phyloP scores from a whole-genome alignment of 805 yeast genomes.

The Candida dajiaensis region DNA sequence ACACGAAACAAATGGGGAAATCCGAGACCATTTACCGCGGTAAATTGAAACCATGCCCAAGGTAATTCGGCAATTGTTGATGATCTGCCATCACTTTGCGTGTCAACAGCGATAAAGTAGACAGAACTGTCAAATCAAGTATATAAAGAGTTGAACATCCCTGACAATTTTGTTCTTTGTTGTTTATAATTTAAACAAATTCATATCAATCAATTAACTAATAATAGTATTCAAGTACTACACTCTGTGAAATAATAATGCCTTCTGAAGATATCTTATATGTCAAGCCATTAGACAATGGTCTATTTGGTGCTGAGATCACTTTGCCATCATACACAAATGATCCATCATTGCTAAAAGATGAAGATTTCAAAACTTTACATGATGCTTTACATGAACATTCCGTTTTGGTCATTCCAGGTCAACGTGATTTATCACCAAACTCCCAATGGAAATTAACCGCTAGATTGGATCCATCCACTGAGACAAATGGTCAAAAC shows the following conservation, averaged over 20 bases:
- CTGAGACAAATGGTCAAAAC: slow-evolving; percentile 41
- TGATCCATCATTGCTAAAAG: slow-evolving; percentile 66
- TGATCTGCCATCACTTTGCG: background rate
- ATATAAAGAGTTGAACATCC: background rate
- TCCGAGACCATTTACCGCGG: no score
- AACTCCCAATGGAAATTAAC: slow-evolving; percentile 73
- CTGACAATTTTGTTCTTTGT: background rate
- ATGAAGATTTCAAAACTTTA: slow-evolving; percentile 56
- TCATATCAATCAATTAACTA: background rate
- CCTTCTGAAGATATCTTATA: slow-evolving; percentile 3
- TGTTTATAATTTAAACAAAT: background rate
- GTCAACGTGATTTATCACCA: slow-evolving; percentile 63
- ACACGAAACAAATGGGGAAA: no score
- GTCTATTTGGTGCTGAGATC: slow-evolving; percentile 67
- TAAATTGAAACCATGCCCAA: background rate
- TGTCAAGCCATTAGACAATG: slow-evolving; percentile 16
- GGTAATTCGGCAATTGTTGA: background rate
- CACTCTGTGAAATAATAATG: background rate
- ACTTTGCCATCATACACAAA: slow-evolving; percentile 54
- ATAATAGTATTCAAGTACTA: no score
- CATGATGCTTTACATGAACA: slow-evolving; percentile 61
- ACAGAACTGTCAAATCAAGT: background rate
- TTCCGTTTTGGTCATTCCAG: slow-evolving; percentile 71
- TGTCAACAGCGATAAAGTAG: background rate
- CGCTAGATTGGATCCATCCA: slow-evolving; percentile 70